Evolutionary conservation across 2,329 filamentous ascomycete species (phyloP), one percentile per base, ranked within the genome.

Genomic region (Aquanectria penicillioides): DNA sequence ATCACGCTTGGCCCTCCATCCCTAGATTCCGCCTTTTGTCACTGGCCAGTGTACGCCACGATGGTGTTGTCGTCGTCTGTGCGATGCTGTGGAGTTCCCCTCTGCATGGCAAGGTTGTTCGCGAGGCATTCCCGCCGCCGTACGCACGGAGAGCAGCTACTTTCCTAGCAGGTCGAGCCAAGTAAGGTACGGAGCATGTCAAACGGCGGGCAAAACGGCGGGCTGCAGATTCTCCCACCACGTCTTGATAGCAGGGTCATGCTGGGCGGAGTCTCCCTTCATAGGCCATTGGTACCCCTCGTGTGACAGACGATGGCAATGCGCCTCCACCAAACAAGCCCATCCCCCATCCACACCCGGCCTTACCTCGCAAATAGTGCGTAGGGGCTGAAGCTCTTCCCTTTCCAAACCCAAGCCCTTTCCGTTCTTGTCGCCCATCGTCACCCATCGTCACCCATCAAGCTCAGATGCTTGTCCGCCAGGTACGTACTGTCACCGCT

Each of bases 401-500:
- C 36, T 36, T 47, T 46, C 40, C 41, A 36, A 15, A 36, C 38
- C 55, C 40, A 58, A 34, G 40, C 48, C 40, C 36, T 15, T 22
- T 43, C 53, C 44, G 43, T 56, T 56, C 36, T 31, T 22, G 29
- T 48, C 25, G 5, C 40, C 22, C 49, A 36, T 36, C 15, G 40
- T 38, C 38, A 29, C 49, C 49, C 46, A 48, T 48, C 15, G 43
- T n/a, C 31, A 41, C 12, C 37, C 22, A 29, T 41, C 13, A 20
- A 34, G 28, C 18, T 36, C 15, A 20, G 17, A 26, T 40, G 38
- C 36, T 20, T 38, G 29, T 28, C 41, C 36, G 17, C 29, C 29
- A 38, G 44, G 62, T 64, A 64, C 59, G 62, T 64, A 64, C 59
- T 64, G 59, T 64, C 62, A 64, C 62, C 62, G 62, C 62, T 62